phyloP scores from a whole-genome alignment of 108 stramenopile genomes.

The Pseudonitzschia multiseries region DNA sequence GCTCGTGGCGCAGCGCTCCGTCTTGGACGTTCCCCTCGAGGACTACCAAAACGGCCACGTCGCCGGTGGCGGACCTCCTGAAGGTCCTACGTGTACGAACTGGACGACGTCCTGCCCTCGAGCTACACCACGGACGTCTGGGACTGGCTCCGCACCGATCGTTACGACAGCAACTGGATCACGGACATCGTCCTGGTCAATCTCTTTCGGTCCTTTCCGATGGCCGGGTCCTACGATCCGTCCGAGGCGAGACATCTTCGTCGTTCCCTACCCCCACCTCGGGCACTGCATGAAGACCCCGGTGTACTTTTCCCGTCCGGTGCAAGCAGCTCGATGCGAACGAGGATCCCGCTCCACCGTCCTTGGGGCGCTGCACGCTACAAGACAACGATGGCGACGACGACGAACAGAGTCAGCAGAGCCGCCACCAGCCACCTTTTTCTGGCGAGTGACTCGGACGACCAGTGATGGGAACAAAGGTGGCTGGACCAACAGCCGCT shows the following conservation, averaged over 20 bases:
- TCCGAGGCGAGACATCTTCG: conserved; percentile 30
- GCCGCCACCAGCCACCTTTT: conserved; percentile 19
- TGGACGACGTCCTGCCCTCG: not conserved
- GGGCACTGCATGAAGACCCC: conserved; percentile 26
- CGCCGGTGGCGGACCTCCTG: not conserved
- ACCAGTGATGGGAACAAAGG: conserved; percentile 1
- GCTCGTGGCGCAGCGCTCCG: not conserved
- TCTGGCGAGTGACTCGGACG: not conserved
- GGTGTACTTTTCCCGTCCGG: not conserved
- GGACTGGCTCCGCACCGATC: not conserved
- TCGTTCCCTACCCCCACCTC: conserved; percentile 41
- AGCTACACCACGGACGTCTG: not conserved
- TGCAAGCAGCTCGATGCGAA: not conserved
- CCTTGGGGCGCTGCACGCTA: not conserved
- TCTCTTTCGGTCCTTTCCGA: conserved; percentile 25
- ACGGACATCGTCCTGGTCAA: conserved; percentile 17
- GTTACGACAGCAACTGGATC: conserved; percentile 11
- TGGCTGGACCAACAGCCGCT: conserved; percentile 3
- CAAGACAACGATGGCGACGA: not conserved
- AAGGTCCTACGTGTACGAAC: not conserved
- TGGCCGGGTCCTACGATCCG: conserved; percentile 27
- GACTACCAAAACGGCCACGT: not conserved
- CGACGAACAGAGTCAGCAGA: too few species aligned
- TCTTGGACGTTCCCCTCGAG: not conserved
- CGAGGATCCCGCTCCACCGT: not conserved